Percentiles rank a stretch among this genome's conserved stretches.
phyloP scores from a whole-genome alignment of 1,139 yeast genomes.

The Blastobotrys persicus region DNA sequence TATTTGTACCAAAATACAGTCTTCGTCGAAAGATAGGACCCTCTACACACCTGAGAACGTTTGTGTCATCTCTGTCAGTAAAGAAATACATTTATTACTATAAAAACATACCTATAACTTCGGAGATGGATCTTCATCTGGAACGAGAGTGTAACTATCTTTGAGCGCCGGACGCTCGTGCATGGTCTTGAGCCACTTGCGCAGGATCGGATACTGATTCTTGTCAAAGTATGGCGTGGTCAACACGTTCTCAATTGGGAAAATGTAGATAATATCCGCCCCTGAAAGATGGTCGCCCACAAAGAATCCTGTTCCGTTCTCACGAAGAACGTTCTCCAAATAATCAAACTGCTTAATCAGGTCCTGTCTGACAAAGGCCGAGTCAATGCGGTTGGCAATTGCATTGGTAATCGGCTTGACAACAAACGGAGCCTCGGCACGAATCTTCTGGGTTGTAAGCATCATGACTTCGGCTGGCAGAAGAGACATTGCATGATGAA shows the following conservation, averaged over 20 bases:
- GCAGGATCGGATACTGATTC: slow-evolving; percentile 2
- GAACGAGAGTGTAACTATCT: neutral
- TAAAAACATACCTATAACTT: neutral
- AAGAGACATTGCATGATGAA: slow-evolving; percentile 56
- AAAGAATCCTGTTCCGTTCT: slow-evolving; percentile 49
- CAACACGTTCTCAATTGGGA: slow-evolving; percentile 35
- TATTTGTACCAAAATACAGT: too few species aligned
- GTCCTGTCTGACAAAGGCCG: slow-evolving; percentile 27
- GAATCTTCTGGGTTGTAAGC: slow-evolving; percentile 42
- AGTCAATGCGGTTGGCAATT: slow-evolving; percentile 45
- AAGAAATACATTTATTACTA: too few species aligned
- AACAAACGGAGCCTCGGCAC: slow-evolving; percentile 46
- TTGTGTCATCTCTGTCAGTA: too few species aligned
- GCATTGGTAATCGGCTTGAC: slow-evolving; percentile 41
- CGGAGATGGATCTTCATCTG: slow-evolving; percentile 5
- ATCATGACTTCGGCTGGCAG: slow-evolving; percentile 48
- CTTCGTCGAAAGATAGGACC: too few species aligned
- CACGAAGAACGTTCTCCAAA: slow-evolving; percentile 42
- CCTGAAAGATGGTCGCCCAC: slow-evolving; percentile 50
- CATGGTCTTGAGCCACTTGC: slow-evolving; percentile 5
- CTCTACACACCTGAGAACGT: too few species aligned
- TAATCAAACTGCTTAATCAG: slow-evolving; percentile 26
- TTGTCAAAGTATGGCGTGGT: neutral
- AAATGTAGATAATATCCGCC: slow-evolving; percentile 53
- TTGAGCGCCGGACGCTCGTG: slow-evolving; percentile 7